These are phyloP conservation scores for Quercus glauca DNA, from an alignment of 306 rosid genomes.

Conservation along the genomic window DNA sequence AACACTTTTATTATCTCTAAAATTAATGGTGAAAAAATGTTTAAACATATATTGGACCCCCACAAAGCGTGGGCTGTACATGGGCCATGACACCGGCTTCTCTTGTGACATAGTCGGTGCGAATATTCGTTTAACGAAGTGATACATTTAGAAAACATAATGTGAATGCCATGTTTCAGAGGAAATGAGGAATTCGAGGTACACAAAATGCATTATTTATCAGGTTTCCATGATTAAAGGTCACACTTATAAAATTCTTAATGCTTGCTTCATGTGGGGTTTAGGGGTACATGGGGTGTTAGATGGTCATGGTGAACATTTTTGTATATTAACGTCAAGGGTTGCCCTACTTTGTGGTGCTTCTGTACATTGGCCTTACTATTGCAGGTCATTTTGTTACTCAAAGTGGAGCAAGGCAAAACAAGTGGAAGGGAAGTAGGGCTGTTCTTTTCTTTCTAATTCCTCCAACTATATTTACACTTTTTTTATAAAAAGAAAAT, in stretches of 20 bases:
- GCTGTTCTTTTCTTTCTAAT: neutral
- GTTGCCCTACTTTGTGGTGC: neutral
- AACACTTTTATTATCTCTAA: too few species aligned
- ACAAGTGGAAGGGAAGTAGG: neutral
- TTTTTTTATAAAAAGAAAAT: too few species aligned
- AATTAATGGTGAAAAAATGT: too few species aligned
- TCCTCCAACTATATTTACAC: conserved; percentile 1
- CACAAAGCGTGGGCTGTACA: conserved; percentile 27
- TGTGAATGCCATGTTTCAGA: neutral
- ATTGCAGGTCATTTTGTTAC: conserved; percentile 2
- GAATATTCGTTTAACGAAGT: conserved; percentile 21
- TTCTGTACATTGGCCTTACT: neutral
- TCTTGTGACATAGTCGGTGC: conserved; percentile 10
- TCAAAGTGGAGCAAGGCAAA: conserved; percentile 16
- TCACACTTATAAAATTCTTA: neutral
- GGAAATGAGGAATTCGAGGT: neutral
- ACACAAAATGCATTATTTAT: neutral
- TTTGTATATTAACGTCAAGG: neutral
- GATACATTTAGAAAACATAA: neutral
- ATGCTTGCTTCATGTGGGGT: neutral
- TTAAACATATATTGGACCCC: conserved; percentile 11
- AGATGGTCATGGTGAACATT: neutral
- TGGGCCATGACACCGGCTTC: conserved; percentile 13
- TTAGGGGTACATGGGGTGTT: neutral
- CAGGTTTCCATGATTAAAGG: neutral